Evolutionary conservation across 306 rosid genomes (phyloP), one percentile per base, ranked within the genome.

Genomic region (Phaseolus lunatus): DNA sequence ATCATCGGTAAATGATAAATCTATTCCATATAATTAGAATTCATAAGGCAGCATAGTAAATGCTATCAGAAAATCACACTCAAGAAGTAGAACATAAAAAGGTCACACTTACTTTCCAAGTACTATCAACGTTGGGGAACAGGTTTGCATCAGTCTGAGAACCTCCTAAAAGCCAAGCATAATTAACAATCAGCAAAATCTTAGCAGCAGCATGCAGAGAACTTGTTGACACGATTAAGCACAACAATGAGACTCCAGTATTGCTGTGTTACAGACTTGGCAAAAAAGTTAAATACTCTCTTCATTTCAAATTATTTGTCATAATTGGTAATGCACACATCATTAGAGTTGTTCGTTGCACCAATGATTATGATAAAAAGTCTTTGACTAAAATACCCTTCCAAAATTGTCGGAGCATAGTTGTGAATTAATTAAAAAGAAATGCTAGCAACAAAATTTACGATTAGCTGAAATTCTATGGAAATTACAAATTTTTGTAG

Each of bases 41-140:
- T 62, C 71, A 72, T 73, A 59, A 12, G 20, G 67, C 0, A 39
- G 45, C 39, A 24, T 26, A 9, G 43, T 26, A 23, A 67, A 54
- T 29, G 68, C 57, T 22, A 43, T 67, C 11, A 49, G 61, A 50
- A 48, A 53, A 56, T 53, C 56, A 16, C 23, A n/a, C 16, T 22
- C 43, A 72, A 59, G 67, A 75, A 68, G 35, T 22, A 67, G 49
- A 61, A 45, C 37, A 59, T 66, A 80, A 57, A 80, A 81, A n/a
- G 45, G 80, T 69, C 61, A 24, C 23, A 86, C 97, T 24, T 89
- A 95, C 99, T 80, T 90, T 89, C 99, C 99, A 95, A 77, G 97
- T 68, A 80, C 99, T 95, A 70, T 90, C 89, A 1, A 95, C 97
- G 4, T 82, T 83, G 16, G 97, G 99, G 77, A 95, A 95, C 80